phyloP scores from a whole-genome alignment of 2,329 filamentous ascomycete genomes.

The Paecilomyces sp. region DNA sequence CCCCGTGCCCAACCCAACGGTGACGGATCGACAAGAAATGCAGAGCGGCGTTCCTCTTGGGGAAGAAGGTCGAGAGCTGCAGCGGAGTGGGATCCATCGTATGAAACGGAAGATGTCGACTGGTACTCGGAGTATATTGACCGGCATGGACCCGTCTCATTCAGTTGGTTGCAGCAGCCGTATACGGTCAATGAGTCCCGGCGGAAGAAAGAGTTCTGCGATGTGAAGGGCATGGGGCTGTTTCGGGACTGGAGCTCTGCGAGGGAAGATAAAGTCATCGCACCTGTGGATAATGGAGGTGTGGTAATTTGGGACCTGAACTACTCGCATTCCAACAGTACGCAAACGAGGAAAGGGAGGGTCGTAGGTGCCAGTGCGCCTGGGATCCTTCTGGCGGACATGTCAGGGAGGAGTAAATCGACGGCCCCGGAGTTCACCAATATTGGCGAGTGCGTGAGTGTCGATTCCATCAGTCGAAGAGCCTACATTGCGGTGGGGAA shows the following conservation, averaged over 20 bases:
- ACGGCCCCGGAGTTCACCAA: constrained; percentile 28
- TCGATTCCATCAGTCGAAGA: constrained; percentile 59
- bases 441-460: constrained; percentile 74
- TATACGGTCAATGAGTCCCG: constrained; percentile 26
- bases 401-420: constrained; percentile 53
- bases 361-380: constrained; percentile 60
- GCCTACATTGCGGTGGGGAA: constrained; percentile 77
- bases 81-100: constrained; percentile 77
- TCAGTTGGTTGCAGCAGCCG: constrained; percentile 70
- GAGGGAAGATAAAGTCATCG: constrained; percentile 57
- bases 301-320: constrained; percentile 80
- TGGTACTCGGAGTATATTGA: constrained; percentile 92
- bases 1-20: constrained; percentile 10
- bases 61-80: constrained; percentile 24
- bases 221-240: constrained; percentile 67
- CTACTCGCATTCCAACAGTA: constrained; percentile 21
- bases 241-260: constrained; percentile 49
- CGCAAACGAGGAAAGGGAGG: constrained; percentile 40
- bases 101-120: constrained; percentile 61
- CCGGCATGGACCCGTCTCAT: constrained; percentile 63
- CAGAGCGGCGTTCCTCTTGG: constrained; percentile 10
- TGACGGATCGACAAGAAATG: not conserved
- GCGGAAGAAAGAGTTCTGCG: constrained; percentile 38
- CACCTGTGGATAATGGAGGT: constrained; percentile 77
- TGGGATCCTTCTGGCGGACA: constrained; percentile 61